Base-by-base conservation (phyloP, 2,329 filamentous ascomycete genomes). In the Stemphylium vesicarium region DNA sequence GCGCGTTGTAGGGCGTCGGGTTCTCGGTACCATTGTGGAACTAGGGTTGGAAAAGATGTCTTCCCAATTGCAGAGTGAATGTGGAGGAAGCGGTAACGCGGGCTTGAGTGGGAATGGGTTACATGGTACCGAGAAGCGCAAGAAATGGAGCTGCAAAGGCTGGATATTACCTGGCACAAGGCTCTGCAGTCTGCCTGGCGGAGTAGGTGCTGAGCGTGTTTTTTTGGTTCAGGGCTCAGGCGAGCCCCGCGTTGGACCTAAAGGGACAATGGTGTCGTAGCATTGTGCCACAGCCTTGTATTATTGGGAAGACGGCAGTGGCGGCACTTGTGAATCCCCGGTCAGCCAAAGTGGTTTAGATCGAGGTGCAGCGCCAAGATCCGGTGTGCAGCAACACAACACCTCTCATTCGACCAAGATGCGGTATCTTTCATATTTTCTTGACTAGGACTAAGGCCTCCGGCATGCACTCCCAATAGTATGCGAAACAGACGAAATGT, bases 331-430 rank as follows among this genome's bases (percentile, higher is more conserved):
- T 18, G 40, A 15, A 33, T 24, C 36, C 12, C 47, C 50, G 50
- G 57, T 54, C 40, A 53, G 46, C 33, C 22, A 29, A 31, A 33
- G 33, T 11, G 42, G 33, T 8, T 43, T 46, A 37, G 38, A 7
- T 35, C 2, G 32, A 22, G 8, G 4, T 10, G 36, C 31, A 20
- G 33, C 15, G 58, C 61, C 59, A 60, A 62, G 59, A 11, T 57
- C 60, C 60, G 60, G 62, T 64, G 61, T 62, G 33, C 32, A 45
- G 43, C 11, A 47, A 22, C 15, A 37, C 2, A 11, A 45, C 5
- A 26, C 42, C 26, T 39, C 22, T 57, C 6, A 50, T 46, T 49
- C n/a, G 37, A 11, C 15, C 33, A 41, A 11, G 40, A 7, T 24
- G 10, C 32, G 26, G 45, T 33, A 24, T 32, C 31, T 33, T 31